Evolutionary conservation across 2,329 filamentous ascomycete species (phyloP).

Genomic region (Nakataea oryzae): DNA sequence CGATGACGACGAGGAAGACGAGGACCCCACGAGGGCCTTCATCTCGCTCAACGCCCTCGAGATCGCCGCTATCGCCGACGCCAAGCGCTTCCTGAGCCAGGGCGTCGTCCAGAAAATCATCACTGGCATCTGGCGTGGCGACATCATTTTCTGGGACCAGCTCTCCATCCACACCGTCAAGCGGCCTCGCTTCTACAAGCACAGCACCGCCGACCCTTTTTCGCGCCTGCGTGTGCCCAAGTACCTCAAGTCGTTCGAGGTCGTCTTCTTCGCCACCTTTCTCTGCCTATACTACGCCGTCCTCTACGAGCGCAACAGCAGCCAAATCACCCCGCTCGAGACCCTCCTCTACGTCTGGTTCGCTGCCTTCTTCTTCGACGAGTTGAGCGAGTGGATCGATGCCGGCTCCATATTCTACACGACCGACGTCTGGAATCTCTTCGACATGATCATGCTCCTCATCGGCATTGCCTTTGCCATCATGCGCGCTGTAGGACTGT

Average conservation of each 20-base stretch:
- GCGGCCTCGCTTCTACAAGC: conserved; percentile 66
- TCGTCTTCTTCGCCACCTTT: conserved; percentile 68
- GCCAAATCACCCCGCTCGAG: conserved; percentile 58
- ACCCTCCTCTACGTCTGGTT: conserved; percentile 76
- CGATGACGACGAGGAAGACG: conserved; percentile 34
- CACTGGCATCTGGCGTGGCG: conserved; percentile 75
- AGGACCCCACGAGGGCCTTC: conserved; percentile 62
- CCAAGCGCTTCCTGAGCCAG: conserved; percentile 78
- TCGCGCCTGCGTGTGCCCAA: conserved; percentile 42
- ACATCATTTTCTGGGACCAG: conserved; percentile 79
- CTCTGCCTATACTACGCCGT: conserved; percentile 80
- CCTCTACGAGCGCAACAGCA: conserved; percentile 60
- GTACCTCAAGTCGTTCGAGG: conserved; percentile 78
- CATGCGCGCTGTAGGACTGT: conserved; percentile 56
- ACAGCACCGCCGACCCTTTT: conserved; percentile 56
- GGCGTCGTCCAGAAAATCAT: conserved; percentile 73
- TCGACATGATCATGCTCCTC: conserved; percentile 62
- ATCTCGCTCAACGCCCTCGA: conserved; percentile 76
- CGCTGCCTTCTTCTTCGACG: conserved; percentile 78
- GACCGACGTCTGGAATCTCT: conserved; percentile 72
- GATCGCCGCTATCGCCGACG: conserved; percentile 70
- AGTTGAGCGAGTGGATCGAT: conserved; percentile 74
- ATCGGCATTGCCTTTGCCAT: conserved; percentile 44
- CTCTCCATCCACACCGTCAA: conserved; percentile 66
- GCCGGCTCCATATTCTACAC: conserved; percentile 80